phyloP scores from a whole-genome alignment of 2,329 filamentous ascomycete species.

The Madurella fahalii region DNA sequence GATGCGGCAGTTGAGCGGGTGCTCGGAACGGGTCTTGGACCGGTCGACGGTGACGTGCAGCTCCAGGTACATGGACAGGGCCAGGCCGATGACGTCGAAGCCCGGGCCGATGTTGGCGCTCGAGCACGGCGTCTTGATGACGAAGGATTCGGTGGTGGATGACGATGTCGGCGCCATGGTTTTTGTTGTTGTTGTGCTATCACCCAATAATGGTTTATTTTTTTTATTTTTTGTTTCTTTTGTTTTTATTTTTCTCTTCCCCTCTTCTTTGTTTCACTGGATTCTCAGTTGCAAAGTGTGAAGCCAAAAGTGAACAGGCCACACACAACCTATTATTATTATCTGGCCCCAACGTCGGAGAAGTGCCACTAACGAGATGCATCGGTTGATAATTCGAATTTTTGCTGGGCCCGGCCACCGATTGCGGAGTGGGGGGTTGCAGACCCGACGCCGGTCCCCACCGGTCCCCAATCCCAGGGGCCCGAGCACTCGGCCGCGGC shows the following conservation, averaged over 20 bases:
- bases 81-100: slow-evolving; percentile 96
- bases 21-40: slow-evolving; percentile 47
- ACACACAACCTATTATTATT: too few relatives aligned
- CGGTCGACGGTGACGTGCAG: slow-evolving; percentile 74
- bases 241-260: background rate
- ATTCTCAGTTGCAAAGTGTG: background rate
- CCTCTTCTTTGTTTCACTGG: background rate
- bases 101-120: slow-evolving; percentile 97
- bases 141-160: slow-evolving; percentile 49
- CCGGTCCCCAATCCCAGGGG: background rate
- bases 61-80: slow-evolving; percentile 90
- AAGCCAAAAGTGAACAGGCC: background rate
- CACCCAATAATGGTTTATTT: slow-evolving; percentile 5
- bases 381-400: background rate
- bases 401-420: slow-evolving; percentile 13
- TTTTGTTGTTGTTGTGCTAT: background rate
- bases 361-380: background rate
- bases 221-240: background rate
- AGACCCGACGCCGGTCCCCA: background rate
- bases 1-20: slow-evolving; percentile 78
- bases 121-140: slow-evolving; percentile 82
- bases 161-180: background rate
- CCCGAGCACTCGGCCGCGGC: background rate
- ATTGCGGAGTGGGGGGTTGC: slow-evolving; percentile 17
- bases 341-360: too few relatives aligned